Evolutionary conservation across 495 filamentous ascomycete species (phyloP), one percentile per base, ranked within the genome.

Genomic region (Penicillium argentinense): DNA sequence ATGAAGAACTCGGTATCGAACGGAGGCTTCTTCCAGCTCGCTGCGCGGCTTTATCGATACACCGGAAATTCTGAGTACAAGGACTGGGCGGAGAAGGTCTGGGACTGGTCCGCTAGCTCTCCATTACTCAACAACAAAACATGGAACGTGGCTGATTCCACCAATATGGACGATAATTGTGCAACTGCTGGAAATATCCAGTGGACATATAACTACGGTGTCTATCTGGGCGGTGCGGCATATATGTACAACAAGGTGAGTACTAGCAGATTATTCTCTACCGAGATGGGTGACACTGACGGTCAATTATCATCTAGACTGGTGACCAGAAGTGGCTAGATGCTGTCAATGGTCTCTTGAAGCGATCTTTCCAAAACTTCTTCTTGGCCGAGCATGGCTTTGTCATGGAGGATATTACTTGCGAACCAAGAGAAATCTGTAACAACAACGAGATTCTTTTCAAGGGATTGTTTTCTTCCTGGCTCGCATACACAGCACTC

Each of bases 1-100:
- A 85, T 86, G 72, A 89, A 88, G 60, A 89, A 89, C 66, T 73
- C 78, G 19, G 80, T 86, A 34, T 82, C 83, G 24, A 88, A 88
- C 59, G 86, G 85, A 5, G 80, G 78, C 46, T 84, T 91, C 60
- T 88, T 90, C 67, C 85, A 88, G 60, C 67, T 91, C 6, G 82
- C 82, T 25, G 75, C 86, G 0, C 81, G 87, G 2, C 69, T 91
- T 16, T 81, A 76, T 19, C 70, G 79, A 12, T 88, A 86, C 58
- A 90, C 87, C 0, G 80, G 80, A 11, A 84, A 90, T 59, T 44
- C 76, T 26, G 83, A 83, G 1, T 90, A 90, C 51, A 71, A 73
- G 1, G 70, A 82, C 22, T 89, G 87, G 87, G 86, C 86, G 3
- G 65, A 75, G 33, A 83, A 78, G 42, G 66, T 76, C 17, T 89